Conservation (phyloP, 495 filamentous ascomycete genomes). For the Astrothelium subdiscretum region DNA sequence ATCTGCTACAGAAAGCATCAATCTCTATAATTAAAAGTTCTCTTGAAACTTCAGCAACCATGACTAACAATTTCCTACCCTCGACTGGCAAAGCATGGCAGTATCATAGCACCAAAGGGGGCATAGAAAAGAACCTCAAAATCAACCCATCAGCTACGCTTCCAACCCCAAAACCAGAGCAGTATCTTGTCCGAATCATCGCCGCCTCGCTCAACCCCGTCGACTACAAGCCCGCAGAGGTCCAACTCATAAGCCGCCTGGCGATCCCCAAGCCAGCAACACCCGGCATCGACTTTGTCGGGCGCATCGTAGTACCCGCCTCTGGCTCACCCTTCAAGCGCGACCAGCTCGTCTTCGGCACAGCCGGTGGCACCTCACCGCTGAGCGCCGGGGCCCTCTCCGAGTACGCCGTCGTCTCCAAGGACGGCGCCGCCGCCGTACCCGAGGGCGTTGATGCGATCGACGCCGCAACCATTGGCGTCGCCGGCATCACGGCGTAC, state of each 20-base stretch:
- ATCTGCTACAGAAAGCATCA: too few species aligned
- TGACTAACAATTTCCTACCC: too few species aligned
- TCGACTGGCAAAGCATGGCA: conserved; percentile 57
- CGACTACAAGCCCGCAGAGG: conserved; percentile 59
- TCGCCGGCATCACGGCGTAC: conserved; percentile 48
- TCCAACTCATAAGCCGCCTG: conserved; percentile 29
- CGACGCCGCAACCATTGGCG: conserved; percentile 40
- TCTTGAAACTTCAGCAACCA: too few species aligned
- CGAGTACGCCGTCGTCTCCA: conserved; percentile 37
- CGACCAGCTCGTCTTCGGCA: conserved; percentile 50
- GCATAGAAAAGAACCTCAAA: conserved; percentile 46
- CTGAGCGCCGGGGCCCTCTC: conserved; percentile 40
- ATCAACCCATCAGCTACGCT: too few species aligned
- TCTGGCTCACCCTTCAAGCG: conserved; percentile 30
- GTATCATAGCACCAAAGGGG: conserved; percentile 36
- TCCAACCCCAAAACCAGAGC: conserved; percentile 29
- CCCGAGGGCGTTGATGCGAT: conserved; percentile 41
- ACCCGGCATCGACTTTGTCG: conserved; percentile 54
- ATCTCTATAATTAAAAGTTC: too few species aligned
- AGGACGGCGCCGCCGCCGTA: conserved; percentile 23
- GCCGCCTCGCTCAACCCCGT: conserved; percentile 51
- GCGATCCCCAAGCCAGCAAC: conserved; percentile 38
- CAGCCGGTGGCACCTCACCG: conserved; percentile 18
- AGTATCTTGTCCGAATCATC: conserved; percentile 47
- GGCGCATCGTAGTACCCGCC: conserved; percentile 37